Conservation (phyloP, 805 yeast genomes). For the Ogataea polymorpha region DNA sequence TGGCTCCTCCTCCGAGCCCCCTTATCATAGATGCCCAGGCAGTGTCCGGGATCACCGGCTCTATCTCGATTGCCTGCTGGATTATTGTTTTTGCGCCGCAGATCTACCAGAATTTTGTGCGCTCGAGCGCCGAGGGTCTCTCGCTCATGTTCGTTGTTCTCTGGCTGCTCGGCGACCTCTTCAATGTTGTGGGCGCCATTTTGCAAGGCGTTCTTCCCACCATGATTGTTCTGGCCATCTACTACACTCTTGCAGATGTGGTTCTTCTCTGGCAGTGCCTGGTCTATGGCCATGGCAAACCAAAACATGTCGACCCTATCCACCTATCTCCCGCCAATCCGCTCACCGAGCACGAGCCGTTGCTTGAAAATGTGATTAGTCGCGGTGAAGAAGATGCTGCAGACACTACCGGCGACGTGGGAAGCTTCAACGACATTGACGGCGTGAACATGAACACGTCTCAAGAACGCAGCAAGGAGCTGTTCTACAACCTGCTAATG, state of each 20-base stretch:
- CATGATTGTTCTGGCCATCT: slow-evolving; percentile 87
- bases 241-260: slow-evolving; percentile 88
- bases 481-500: slow-evolving; percentile 44
- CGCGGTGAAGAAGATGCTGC: slow-evolving; percentile 31
- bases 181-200: slow-evolving; percentile 88
- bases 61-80: slow-evolving; percentile 96
- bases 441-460: slow-evolving; percentile 24
- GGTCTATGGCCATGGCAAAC: slow-evolving; percentile 62
- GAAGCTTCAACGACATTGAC: slow-evolving; percentile 32
- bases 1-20: slow-evolving; percentile 68
- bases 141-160: slow-evolving; percentile 81
- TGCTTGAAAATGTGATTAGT: slow-evolving; percentile 58
- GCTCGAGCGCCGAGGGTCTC: slow-evolving; percentile 87
- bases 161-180: slow-evolving; percentile 93
- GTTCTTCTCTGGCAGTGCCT: slow-evolving; percentile 81
- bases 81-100: slow-evolving; percentile 97
- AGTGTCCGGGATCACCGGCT: slow-evolving; percentile 75
- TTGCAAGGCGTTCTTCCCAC: slow-evolving; percentile 91
- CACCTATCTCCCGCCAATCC: slow-evolving; percentile 91
- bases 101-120: slow-evolving; percentile 81
- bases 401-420: slow-evolving; percentile 21
- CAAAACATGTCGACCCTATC: slow-evolving; percentile 58
- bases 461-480: slow-evolving; percentile 22
- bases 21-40: slow-evolving; percentile 64
- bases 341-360: slow-evolving; percentile 56